A percentile compares a stretch with the other conserved stretches of the same genome.
Evolutionary conservation across 306 rosid species (phyloP).

Genomic region (Pyrus betulifolia): DNA sequence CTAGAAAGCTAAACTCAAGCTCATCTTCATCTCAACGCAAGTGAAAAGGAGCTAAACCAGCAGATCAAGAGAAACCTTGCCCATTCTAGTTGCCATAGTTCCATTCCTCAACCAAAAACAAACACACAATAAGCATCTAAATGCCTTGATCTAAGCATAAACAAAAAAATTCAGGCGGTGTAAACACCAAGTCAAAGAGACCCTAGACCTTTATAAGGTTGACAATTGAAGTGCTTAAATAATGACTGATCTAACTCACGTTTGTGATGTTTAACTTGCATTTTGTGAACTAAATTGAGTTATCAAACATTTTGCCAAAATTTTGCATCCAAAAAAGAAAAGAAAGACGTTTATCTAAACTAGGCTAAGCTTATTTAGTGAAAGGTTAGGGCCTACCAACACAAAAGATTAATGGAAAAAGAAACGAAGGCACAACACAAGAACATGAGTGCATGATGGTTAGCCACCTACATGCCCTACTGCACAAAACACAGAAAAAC

Average conservation of each 20-base stretch:
- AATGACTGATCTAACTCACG: no score
- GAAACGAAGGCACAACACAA: not conserved
- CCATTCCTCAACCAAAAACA: no score
- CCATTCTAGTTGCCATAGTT: no score
- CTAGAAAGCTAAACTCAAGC: no score
- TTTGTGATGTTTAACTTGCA: not conserved
- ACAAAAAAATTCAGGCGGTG: no score
- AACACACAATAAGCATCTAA: no score
- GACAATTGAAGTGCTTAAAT: not conserved
- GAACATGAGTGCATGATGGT: slow-evolving; percentile 34
- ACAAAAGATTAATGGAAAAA: not conserved
- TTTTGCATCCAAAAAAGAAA: not conserved
- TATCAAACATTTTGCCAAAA: not conserved
- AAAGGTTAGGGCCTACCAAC: not conserved
- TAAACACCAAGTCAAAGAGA: no score
- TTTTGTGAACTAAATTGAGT: not conserved
- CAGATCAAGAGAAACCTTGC: no score
- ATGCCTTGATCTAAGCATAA: no score
- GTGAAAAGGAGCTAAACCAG: no score
- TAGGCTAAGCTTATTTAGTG: not conserved
- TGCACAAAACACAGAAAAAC: slow-evolving; percentile 4
- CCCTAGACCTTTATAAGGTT: no score
- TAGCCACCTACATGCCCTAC: slow-evolving; percentile 10
- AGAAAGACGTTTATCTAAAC: not conserved
- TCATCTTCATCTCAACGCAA: no score